Conservation (phyloP, 306 rosid genomes). For the Cicer chorassanicum region DNA sequence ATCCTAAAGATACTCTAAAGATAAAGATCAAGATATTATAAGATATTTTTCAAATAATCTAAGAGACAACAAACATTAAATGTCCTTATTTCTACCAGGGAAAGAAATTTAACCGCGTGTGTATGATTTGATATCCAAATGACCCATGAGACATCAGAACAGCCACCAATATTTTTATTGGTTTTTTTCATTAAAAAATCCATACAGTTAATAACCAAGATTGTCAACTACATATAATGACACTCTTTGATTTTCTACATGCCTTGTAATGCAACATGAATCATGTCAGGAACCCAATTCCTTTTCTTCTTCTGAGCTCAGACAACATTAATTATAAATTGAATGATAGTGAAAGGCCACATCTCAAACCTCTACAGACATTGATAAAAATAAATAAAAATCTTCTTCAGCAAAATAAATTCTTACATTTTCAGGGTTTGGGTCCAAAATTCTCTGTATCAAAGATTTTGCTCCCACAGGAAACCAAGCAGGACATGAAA, state of each 20-base stretch:
- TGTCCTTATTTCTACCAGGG: not conserved
- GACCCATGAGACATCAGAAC: conserved; percentile 28
- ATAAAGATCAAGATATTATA: not conserved
- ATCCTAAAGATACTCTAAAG: not conserved
- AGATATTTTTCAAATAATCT: not conserved
- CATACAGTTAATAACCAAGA: conserved; percentile 19
- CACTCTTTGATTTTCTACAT: conserved; percentile 24
- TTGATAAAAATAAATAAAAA: not conserved
- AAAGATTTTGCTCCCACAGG: conserved; percentile 82
- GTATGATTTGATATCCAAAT: conserved; percentile 27
- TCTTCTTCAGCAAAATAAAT: conserved; percentile 30
- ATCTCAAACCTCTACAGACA: not conserved
- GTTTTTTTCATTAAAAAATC: not conserved
- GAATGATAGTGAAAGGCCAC: conserved; percentile 14
- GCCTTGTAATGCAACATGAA: conserved; percentile 34
- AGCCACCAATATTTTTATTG: conserved; percentile 29
- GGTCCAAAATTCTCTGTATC: conserved; percentile 74
- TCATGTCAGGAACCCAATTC: conserved; percentile 23
- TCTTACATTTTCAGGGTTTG: conserved; percentile 81
- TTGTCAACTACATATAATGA: conserved; percentile 29
- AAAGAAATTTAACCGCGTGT: not conserved
- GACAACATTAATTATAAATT: conserved; percentile 21
- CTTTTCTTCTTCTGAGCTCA: conserved; percentile 14
- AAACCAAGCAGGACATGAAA: conserved; percentile 85
- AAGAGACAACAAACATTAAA: conserved; percentile 4